Conservation (phyloP, 768 basidiomycete genomes). For the Flagelloscypha sp. region DNA sequence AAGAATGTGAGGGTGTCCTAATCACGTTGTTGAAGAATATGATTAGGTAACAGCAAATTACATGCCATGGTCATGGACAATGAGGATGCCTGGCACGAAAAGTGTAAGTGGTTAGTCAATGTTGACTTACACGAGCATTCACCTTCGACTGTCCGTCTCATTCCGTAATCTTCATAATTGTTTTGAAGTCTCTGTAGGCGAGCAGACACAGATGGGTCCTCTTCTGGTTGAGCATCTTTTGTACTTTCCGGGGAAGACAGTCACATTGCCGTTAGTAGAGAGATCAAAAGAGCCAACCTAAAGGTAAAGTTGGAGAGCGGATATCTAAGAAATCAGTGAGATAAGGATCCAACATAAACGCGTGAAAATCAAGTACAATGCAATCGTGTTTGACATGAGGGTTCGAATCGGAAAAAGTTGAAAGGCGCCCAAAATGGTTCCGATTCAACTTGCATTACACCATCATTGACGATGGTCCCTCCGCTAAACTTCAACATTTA, state of each 20-base stretch:
- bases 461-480: constrained; percentile 3
- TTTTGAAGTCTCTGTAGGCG: constrained; percentile 90
- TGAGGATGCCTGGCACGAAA: no score
- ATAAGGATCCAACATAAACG: not conserved
- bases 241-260: constrained; percentile 42
- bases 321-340: constrained; percentile 40
- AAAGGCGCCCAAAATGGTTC: no score
- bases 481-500: no score
- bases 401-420: no score
- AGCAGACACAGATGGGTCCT: constrained; percentile 93
- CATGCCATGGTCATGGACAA: constrained; percentile 94
- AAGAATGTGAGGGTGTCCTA: constrained; percentile 95
- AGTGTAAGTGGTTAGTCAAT: no score
- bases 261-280: constrained; percentile 9
- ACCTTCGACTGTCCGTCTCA: constrained; percentile 94
- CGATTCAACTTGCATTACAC: no score
- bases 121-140: no score
- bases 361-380: constrained; percentile 27
- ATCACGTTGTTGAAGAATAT: no score
- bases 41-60: no score
- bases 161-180: constrained; percentile 96
- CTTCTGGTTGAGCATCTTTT: constrained; percentile 94
- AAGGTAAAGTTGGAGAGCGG: constrained; percentile 90
- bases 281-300: constrained; percentile 38
- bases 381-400: constrained; percentile 45